Base-by-base conservation (phyloP, 2,329 filamentous ascomycete genomes). In the Exserohilum turcica region DNA sequence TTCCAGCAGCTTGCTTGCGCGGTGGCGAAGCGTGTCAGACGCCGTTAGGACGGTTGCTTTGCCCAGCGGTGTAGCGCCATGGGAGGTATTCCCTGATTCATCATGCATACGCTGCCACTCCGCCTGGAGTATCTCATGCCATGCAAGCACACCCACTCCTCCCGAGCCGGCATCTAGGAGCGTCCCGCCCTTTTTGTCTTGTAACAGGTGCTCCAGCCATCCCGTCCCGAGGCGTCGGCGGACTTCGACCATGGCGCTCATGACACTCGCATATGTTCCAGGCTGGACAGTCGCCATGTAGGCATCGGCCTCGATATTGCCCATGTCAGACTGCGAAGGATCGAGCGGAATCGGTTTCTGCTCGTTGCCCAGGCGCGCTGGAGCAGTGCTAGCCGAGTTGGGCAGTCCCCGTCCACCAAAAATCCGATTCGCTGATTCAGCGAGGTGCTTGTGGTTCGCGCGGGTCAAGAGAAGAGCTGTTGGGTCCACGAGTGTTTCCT, bases 1-100 rank as follows among this genome's bases (percentile, higher is more conserved):
- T 32, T 95, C 83, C 10, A 99, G 78, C 58, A 97, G 84, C 15
- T 79, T 80, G 60, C 91, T 91, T 19, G 91, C 81, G 28, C 92
- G 88, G 50, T 89, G 81, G 15, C 92, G 86, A 24, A 99, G 79
- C 2, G 85, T 78, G 57, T 91, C 85, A 0, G 91, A 89, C 0
- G 87, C 91, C 2, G 90, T 86, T 3, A 97, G 77, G 1, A 96
- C 92, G 0, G 91, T 92, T 48, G 89, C 88, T 71, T 88, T 91
- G 1, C 91, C 90, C 3, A 83, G 79, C 1, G 86, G 84, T 2
- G 79, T 65, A 19, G 74, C 43, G 1, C 56, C 63, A n/a, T 61
- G 47, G 2, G 64, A 65, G 8, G 62, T 60, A 16, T 60, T 52
- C 3, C 56, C 59, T 2, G 67, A 65, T 2, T 63, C 54, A 38